Base-by-base conservation (phyloP, 2,329 filamentous ascomycete species). In the Monosporascus sp. region DNA sequence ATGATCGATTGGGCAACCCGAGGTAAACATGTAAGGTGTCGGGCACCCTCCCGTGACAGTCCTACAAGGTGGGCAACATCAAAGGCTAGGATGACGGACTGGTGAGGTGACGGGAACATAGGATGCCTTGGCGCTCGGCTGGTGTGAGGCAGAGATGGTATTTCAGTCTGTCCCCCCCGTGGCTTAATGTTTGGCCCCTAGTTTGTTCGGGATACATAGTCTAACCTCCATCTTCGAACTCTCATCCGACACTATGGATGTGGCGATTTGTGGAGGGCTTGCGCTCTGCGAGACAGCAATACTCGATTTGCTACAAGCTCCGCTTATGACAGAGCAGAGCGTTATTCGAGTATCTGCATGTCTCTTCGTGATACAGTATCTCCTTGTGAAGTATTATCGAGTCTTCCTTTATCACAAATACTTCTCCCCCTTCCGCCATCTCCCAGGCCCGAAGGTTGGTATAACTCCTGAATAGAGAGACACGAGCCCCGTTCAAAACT, bases 381-480 rank as follows among this genome's bases (percentile, higher is more conserved):
- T 49, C 1, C n/a, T 46, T 7, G 24, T 59, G 6, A 61, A 58
- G 25, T 51, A 52, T 25, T 59, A 58, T 38, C 54, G 54, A 15
- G 50, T 57, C 46, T 59, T 59, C 24, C 46, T 61, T 1, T 61
- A 58, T 38, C 59, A 53, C 50, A 45, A 47, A 20, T 58, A 56
- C 45, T 50, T 59, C 31, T 61, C 59, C 5, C 59, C 59, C 2
- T 52, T 58, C n/a, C 55, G 59, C 24, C 55, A 58, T 31, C 24
- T 61, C 9, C 59, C 58, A 24, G 57, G 55, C 6, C 58, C 58
- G 4, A 53, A 35, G 15, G 58, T 58, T 2, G 52, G 58, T 47
- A 14, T 46, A 25, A 11, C 31, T 47, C 37, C 25, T 9, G 11
- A 41, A 27, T 8, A 20, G n/a, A 20, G n/a, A 25, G 17, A 24